A percentile compares a stretch with the other conserved stretches of the same genome.
phyloP scores from a whole-genome alignment of 2,329 filamentous ascomycete species.

The Colletotrichum sp. region DNA sequence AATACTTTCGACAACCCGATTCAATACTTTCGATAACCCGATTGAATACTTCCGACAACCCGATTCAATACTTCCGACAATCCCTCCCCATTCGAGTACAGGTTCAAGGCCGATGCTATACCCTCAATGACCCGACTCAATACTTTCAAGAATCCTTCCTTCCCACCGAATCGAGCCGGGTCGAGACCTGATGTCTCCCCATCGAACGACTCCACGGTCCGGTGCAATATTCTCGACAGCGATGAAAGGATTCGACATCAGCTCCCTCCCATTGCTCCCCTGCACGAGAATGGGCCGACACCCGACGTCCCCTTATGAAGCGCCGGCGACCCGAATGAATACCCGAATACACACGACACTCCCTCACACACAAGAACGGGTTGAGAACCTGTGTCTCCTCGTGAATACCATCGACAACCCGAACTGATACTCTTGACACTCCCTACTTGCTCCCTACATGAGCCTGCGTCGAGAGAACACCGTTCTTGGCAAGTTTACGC shows the following conservation, averaged over 20 bases:
- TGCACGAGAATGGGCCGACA: no score
- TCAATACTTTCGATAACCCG: background rate
- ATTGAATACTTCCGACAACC: background rate
- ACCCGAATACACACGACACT: background rate
- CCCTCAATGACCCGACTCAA: background rate
- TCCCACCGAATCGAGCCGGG: no score
- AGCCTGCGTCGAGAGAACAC: background rate
- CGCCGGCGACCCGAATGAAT: no score
- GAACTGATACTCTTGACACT: background rate
- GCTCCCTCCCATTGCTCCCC: no score
- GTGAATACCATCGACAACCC: background rate
- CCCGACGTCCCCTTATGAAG: no score
- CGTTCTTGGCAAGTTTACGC: background rate
- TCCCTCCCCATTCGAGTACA: no score
- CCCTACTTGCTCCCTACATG: background rate
- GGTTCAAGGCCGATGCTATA: background rate
- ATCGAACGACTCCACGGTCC: no score
- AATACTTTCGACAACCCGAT: no score
- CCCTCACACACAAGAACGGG: background rate
- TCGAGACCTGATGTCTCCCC: no score
- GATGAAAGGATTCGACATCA: no score
- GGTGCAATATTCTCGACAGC: no score
- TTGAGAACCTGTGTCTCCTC: background rate
- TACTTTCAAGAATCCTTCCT: background rate
- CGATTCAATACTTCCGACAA: no score